Evolutionary conservation across 768 basidiomycete genomes (phyloP), one percentile per base, ranked within the genome.

Genomic region (Lentinula edodes): DNA sequence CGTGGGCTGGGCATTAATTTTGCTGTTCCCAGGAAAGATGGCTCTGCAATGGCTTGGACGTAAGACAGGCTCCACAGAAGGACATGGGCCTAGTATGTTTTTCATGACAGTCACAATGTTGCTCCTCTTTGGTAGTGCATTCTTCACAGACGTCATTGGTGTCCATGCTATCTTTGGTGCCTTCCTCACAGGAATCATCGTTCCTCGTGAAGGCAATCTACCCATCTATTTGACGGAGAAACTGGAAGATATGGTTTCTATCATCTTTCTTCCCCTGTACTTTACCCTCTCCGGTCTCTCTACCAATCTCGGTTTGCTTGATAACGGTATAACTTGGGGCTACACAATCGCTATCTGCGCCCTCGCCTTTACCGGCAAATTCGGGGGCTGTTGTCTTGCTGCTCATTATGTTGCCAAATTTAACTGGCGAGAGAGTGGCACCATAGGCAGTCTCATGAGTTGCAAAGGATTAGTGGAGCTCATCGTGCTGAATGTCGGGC

Each of bases 391-490:
- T 67, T 79, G 84, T 0, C 59, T 87, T 6, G 88, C 90, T 0
- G 90, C 95, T 0, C 76, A 78, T 45, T 76, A 81, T 35, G 66
- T 80, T 9, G 90, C 86, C 7, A 87, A 89, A 0, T 98, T 93
- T 73, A 81, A 74, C 6, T 89, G 85, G 84, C 80, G 96, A 42
- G 96, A 98, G 69, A 74, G 89, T 0, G 80, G 85, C 39, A 87
- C 94, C 0, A 88, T 98, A 55, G 97, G 97, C 0, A 87, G 90
- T 13, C 72, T 98, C 56, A 98, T 99, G 95, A 91, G 88, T 68
- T 96, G 95, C 70, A 95, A 98, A 80, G 95, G 93, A 23, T 80
- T 97, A 5, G 90, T 98, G 9, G 95, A 97, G 69, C 79, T 98
- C 16, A 97, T 98, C 67, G 95, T 98, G 3, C 86, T 98, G 64